These are phyloP conservation scores for Penicillium sp. DNA, from an alignment of 2,329 filamentous ascomycete species.

Conservation along the genomic window DNA sequence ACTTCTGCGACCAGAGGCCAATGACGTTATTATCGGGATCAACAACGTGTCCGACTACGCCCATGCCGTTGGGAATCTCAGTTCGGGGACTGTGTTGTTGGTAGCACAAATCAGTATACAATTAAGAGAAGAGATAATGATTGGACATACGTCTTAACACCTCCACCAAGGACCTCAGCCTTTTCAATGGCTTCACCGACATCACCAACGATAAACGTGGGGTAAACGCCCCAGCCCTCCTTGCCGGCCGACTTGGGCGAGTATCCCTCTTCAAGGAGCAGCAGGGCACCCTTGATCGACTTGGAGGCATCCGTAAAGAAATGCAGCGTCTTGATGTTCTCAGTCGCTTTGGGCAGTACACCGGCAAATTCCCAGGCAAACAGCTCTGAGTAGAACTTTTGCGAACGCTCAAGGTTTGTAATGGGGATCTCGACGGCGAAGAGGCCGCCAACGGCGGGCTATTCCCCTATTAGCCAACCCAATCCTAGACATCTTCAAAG, in stretches of 20 bases:
- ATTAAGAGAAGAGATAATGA: neutral
- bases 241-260: constrained; percentile 5
- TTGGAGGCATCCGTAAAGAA: constrained; percentile 10
- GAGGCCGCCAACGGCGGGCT: constrained; percentile 6
- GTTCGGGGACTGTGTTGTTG: neutral
- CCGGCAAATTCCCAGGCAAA: constrained; percentile 7
- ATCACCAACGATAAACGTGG: constrained; percentile 7
- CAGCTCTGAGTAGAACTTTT: constrained; percentile 10
- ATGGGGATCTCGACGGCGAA: constrained; percentile 11
- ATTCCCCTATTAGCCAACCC: constrained; percentile 1
- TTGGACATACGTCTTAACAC: constrained; percentile 8
- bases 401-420: constrained; percentile 4
- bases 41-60: no score
- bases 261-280: constrained; percentile 6
- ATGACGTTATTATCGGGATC: no score
- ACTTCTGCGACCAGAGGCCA: no score
- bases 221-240: constrained; percentile 4
- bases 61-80: constrained; percentile 2
- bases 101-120: constrained; percentile 1
- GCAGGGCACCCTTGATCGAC: constrained; percentile 9
- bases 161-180: constrained; percentile 1
- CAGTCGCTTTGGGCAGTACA: constrained; percentile 1
- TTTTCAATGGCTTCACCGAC: constrained; percentile 9
- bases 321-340: constrained; percentile 9
- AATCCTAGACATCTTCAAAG: neutral